phyloP scores from a whole-genome alignment of 805 yeast species.

The Candida michaelii region DNA sequence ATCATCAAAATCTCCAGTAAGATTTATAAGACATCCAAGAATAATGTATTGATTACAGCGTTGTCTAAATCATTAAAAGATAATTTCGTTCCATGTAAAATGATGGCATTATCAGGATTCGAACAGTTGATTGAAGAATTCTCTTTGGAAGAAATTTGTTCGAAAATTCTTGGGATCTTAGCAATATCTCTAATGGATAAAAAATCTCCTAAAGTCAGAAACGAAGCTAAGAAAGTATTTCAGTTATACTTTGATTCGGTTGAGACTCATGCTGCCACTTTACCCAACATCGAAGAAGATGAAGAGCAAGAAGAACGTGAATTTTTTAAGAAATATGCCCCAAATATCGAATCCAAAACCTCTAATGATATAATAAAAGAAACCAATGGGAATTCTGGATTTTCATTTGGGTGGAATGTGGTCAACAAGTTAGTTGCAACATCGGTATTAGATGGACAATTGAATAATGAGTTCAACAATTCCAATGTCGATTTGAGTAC shows the following conservation, averaged over 20 bases:
- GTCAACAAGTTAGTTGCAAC: constrained; percentile 35
- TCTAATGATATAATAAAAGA: constrained; percentile 5
- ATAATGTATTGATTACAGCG: constrained; percentile 83
- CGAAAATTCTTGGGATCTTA: constrained; percentile 77
- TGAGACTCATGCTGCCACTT: constrained; percentile 35
- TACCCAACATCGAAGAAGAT: constrained; percentile 35
- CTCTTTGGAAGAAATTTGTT: constrained; percentile 72
- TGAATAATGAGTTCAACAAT: constrained; percentile 36
- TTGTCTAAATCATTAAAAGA: constrained; percentile 81
- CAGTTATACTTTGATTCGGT: constrained; percentile 50
- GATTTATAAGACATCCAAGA: constrained; percentile 55
- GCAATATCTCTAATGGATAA: constrained; percentile 82
- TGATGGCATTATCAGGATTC: constrained; percentile 76
- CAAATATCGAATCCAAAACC: constrained; percentile 13
- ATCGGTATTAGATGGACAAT: constrained; percentile 28
- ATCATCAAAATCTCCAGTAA: constrained; percentile 63
- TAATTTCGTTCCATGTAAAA: constrained; percentile 68
- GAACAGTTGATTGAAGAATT: constrained; percentile 63
- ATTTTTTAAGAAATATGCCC: constrained; percentile 31
- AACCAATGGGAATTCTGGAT: constrained; percentile 13
- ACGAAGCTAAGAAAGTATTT: constrained; percentile 68
- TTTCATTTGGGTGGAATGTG: constrained; percentile 38
- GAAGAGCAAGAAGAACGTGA: constrained; percentile 41
- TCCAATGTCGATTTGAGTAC: constrained; percentile 9
- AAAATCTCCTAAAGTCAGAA: constrained; percentile 61